phyloP scores from a whole-genome alignment of 2,329 filamentous ascomycete genomes.

The Tolypocladium paradoxum region DNA sequence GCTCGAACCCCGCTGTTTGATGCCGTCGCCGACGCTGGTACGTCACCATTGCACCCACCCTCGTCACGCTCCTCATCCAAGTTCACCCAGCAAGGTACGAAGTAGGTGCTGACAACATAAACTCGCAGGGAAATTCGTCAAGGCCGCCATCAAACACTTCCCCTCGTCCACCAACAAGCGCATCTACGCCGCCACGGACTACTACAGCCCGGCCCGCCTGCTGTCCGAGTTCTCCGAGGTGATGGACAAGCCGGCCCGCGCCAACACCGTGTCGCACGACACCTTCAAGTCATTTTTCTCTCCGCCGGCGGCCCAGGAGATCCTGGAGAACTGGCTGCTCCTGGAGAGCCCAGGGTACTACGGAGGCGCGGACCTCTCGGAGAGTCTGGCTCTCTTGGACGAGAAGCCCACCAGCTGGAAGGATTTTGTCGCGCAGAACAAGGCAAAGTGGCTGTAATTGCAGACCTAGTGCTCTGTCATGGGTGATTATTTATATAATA shows the following conservation, averaged over 20 bases:
- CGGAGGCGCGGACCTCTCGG: conserved; percentile 19
- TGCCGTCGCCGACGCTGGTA: conserved; percentile 27
- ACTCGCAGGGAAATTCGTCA: conserved; percentile 21
- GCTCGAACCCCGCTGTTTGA: conserved; percentile 27
- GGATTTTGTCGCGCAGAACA: conserved; percentile 22
- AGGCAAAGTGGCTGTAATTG: conserved; percentile 13
- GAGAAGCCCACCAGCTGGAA: conserved; percentile 27
- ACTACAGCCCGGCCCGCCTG: conserved; percentile 21
- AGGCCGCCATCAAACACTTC: conserved; percentile 20
- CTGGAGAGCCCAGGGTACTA: conserved; percentile 32
- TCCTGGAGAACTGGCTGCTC: conserved; percentile 31
- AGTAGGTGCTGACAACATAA: background rate
- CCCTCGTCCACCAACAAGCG: conserved; percentile 16
- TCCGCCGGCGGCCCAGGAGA: conserved; percentile 17
- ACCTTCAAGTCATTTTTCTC: conserved; percentile 24
- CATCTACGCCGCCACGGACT: conserved; percentile 25
- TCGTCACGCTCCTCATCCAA: background rate
- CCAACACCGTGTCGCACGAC: conserved; percentile 19
- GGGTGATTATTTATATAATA: too few species aligned
- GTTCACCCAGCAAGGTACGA: too few species aligned
- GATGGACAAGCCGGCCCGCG: conserved; percentile 20
- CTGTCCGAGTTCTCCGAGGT: conserved; percentile 23
- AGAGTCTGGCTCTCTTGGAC: conserved; percentile 20
- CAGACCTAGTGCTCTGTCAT: background rate
- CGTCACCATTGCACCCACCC: conserved; percentile 8